A percentile compares a stretch with the other conserved stretches of the same genome.
phyloP scores from a whole-genome alignment of 345 rosid genomes.

The Citrus cavaleriei region DNA sequence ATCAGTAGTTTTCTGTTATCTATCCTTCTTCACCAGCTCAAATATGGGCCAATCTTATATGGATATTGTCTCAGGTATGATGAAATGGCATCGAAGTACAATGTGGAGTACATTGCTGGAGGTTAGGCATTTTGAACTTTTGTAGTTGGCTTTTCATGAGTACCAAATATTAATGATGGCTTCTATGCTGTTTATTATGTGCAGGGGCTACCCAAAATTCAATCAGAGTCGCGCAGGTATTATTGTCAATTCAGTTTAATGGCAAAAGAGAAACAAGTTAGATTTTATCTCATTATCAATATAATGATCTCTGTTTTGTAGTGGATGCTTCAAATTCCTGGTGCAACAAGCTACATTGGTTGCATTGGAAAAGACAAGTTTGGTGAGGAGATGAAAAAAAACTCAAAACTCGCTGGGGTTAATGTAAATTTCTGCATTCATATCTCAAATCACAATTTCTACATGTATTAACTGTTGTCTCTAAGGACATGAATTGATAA shows the following conservation, averaged over 20 bases:
- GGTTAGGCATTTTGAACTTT: slow-evolving; percentile 28
- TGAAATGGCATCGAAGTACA: slow-evolving; percentile 40
- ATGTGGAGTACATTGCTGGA: slow-evolving; percentile 72
- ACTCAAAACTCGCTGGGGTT: slow-evolving; percentile 66
- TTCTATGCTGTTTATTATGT: not conserved
- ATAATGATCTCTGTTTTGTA: slow-evolving; percentile 14
- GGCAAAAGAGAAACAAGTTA: not conserved
- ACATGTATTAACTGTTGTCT: not conserved
- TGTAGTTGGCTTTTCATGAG: not conserved
- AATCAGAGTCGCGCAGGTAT: slow-evolving; percentile 90
- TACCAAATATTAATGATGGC: not conserved
- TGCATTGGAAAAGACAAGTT: slow-evolving; percentile 92
- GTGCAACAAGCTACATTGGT: slow-evolving; percentile 87
- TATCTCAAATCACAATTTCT: not conserved
- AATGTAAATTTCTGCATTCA: slow-evolving; percentile 41
- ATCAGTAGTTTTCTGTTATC: not conserved
- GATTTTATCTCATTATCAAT: not conserved
- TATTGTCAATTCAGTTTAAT: slow-evolving; percentile 1
- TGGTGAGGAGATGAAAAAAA: slow-evolving; percentile 96
- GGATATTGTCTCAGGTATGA: slow-evolving; percentile 43
- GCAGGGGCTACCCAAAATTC: slow-evolving; percentile 92
- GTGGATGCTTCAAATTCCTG: slow-evolving; percentile 99
- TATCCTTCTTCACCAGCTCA: not conserved
- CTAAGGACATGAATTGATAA: not conserved
- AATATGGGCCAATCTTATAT: not conserved